These are phyloP conservation scores for Hordeum marinum DNA, from an alignment of 176 grass and related monocot genomes.

Conservation along the genomic window DNA sequence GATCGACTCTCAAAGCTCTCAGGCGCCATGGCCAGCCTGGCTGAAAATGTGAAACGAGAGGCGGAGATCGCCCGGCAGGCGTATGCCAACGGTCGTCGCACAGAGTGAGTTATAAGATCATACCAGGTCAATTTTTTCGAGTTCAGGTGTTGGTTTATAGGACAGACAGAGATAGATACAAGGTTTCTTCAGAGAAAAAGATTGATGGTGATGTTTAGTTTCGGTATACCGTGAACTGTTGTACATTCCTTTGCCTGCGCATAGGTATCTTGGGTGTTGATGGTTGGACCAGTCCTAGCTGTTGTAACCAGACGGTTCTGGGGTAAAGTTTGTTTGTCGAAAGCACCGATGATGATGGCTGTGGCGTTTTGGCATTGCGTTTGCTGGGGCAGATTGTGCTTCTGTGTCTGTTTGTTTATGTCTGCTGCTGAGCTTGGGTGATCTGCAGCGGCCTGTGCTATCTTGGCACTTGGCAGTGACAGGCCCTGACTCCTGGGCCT, in stretches of 20 bases:
- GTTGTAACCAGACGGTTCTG: not conserved
- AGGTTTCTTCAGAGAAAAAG: not conserved
- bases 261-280: not conserved
- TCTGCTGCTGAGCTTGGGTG: not conserved
- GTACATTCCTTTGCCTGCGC: constrained; percentile 6
- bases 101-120: not conserved
- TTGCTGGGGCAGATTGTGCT: not conserved
- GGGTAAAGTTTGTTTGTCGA: not conserved
- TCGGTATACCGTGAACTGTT: constrained; percentile 23
- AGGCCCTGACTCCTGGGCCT: not conserved
- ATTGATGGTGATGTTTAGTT: not conserved
- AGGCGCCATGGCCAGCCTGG: constrained; percentile 31
- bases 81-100: constrained; percentile 11
- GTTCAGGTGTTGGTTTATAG: constrained; percentile 5
- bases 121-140: not conserved
- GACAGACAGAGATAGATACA: not conserved
- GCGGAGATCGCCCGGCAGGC: constrained; percentile 34
- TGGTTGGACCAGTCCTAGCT: not conserved
- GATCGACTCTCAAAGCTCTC: constrained; percentile 49
- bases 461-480: not conserved
- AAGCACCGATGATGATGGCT: not conserved
- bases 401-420: not conserved
- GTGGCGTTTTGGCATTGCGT: not conserved
- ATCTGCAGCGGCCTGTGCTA: not conserved
- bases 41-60: constrained; percentile 59